Percentiles rank a stretch among this genome's conserved stretches.
Evolutionary conservation across 306 rosid genomes (phyloP).

Genomic region (Ormosia semicastrata): DNA sequence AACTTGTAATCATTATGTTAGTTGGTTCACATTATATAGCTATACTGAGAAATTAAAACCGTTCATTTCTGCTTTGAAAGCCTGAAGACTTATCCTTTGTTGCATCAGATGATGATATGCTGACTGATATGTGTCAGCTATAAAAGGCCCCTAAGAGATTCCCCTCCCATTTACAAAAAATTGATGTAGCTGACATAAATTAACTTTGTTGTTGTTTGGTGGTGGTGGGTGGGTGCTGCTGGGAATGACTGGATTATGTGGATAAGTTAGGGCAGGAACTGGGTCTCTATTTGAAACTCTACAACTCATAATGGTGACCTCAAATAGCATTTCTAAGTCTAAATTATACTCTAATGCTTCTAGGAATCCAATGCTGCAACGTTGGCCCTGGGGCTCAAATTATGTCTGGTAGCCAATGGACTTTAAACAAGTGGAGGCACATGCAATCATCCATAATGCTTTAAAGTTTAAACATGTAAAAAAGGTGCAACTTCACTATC

Average conservation of each 20-base stretch:
- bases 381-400: background rate
- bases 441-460: conserved; percentile 22
- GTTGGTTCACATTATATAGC: conserved; percentile 17
- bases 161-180: conserved; percentile 22
- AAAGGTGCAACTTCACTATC: conserved; percentile 35
- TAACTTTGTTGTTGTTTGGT: conserved; percentile 16
- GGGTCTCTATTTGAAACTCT: conserved; percentile 24
- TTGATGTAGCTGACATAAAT: conserved; percentile 26
- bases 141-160: conserved; percentile 30
- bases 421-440: conserved; percentile 29
- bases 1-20: conserved; percentile 28
- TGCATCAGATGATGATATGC: conserved; percentile 23
- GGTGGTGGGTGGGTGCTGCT: conserved; percentile 30
- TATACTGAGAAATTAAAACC: background rate
- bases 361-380: conserved; percentile 54
- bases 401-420: conserved; percentile 24
- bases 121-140: conserved; percentile 23
- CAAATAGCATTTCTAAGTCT: conserved; percentile 6
- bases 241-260: background rate
- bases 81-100: conserved; percentile 5
- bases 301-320: conserved; percentile 28
- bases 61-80: background rate
- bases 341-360: conserved; percentile 32
- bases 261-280: conserved; percentile 9
- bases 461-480: conserved; percentile 12